Evolutionary conservation across 2,329 filamentous ascomycete genomes (phyloP), one percentile per base, ranked within the genome.

Genomic region (Cladosporium sp.): DNA sequence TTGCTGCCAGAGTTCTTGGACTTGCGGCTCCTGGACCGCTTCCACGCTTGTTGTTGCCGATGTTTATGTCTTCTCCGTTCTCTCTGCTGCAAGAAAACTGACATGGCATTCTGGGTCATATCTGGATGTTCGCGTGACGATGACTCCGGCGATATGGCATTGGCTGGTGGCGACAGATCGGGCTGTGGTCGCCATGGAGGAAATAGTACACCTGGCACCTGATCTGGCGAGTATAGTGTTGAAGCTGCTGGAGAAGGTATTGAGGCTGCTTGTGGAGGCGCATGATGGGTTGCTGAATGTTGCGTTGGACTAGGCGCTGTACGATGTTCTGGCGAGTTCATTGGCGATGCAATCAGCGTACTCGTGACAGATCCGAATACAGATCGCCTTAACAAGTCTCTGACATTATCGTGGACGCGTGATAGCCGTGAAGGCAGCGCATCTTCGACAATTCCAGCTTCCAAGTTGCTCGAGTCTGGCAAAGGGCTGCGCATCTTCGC

Each of bases 361-460:
- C 43, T 56, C 18, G 60, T 56, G 36, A 67, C 57, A n/a, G 67
- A 64, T 14, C 69, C 70, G 43, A 73, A 70, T 28, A 75, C 67
- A 21, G 74, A 76, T 51, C 67, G 67, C 26, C 74, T 68, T 4
- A 76, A 69, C 23, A 76, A 71, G 58, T 75, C 70, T 56, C 75
- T 69, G 43, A 76, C 74, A 66, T 74, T 75, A 65, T 75, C 73
- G 64, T 76, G 73, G 1, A 76, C 73, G 54, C 71, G 72, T 23
- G 69, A 69, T 10, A 70, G 61, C 36, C 70, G 70, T 34, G 74
- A 67, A 28, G 72, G 71, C 49, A 56, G 58, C 18, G 69, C 64
- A 64, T 76, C 73, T 63, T 74, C 73, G 62, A 76, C 49, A 25
- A 76, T 72, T n/a, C 75, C 75, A 39, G 74, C 70, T 67, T 76